A percentile compares a stretch with the other conserved stretches of the same genome.
Evolutionary conservation across 495 filamentous ascomycete genomes (phyloP).

Genomic region (Hypoxylon intermedium): DNA sequence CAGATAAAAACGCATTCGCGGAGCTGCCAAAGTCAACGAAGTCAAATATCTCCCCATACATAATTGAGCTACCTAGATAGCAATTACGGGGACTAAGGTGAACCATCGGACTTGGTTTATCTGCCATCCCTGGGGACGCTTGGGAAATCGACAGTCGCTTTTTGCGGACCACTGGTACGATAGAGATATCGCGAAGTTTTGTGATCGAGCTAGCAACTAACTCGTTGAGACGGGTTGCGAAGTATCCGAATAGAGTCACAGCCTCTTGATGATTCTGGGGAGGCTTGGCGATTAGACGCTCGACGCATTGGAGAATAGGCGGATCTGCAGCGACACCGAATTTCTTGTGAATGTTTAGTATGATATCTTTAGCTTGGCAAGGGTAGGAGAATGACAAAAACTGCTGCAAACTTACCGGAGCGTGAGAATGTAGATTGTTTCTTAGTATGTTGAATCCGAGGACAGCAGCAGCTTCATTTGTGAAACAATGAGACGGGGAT

Average conservation of each 20-base stretch:
- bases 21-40: slow-evolving; percentile 92
- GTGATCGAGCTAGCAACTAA: slow-evolving; percentile 66
- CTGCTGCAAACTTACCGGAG: slow-evolving; percentile 42
- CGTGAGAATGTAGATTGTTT: slow-evolving; percentile 75
- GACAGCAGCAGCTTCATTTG: slow-evolving; percentile 75
- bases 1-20: slow-evolving; percentile 86
- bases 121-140: slow-evolving; percentile 29
- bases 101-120: slow-evolving; percentile 38
- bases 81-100: slow-evolving; percentile 68
- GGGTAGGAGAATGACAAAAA: neutral
- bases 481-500: slow-evolving; percentile 79
- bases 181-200: slow-evolving; percentile 64
- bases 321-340: slow-evolving; percentile 86
- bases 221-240: slow-evolving; percentile 76
- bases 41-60: slow-evolving; percentile 89
- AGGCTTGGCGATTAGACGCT: slow-evolving; percentile 70
- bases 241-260: slow-evolving; percentile 76
- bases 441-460: slow-evolving; percentile 81
- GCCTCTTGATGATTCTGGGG: slow-evolving; percentile 70
- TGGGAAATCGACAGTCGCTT: slow-evolving; percentile 30
- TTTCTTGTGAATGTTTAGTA: slow-evolving; percentile 54
- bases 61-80: slow-evolving; percentile 76
- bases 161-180: slow-evolving; percentile 70
- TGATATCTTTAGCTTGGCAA: neutral
- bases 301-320: slow-evolving; percentile 74